Percentiles rank a stretch among this genome's conserved stretches.
These are phyloP conservation scores for Cystoisospora suis DNA, from an alignment of 169 alveolate genomes.

Conservation along the genomic window DNA sequence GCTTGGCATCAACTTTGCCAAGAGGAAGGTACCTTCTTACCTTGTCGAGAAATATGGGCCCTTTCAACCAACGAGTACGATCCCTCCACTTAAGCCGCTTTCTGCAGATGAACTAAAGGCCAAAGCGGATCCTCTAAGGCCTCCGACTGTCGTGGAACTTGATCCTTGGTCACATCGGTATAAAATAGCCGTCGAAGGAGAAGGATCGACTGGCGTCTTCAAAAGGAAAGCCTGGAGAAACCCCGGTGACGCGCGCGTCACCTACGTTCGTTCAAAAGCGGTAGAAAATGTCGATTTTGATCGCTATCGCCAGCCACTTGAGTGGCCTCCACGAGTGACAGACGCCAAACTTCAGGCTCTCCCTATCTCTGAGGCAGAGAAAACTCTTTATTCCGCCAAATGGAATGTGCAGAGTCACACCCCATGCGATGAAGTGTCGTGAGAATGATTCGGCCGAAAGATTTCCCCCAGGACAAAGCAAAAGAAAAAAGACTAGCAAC, in stretches of 20 bases:
- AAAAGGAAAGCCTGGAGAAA: not conserved
- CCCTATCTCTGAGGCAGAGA: not conserved
- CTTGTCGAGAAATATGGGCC: not conserved
- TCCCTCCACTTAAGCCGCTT: not conserved
- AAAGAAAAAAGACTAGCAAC: too few species aligned
- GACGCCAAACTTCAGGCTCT: not conserved
- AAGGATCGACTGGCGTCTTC: not conserved
- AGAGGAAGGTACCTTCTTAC: not conserved
- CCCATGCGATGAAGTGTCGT: not conserved
- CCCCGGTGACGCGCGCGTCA: not conserved
- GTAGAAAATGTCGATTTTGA: not conserved
- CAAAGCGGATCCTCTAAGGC: too few species aligned
- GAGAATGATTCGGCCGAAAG: too few species aligned
- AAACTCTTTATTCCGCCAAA: not conserved
- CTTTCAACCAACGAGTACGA: not conserved
- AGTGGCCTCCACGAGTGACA: not conserved
- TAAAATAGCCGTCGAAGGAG: not conserved
- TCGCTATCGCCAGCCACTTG: slow-evolving; percentile 6
- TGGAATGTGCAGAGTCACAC: not conserved
- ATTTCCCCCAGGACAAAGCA: too few species aligned
- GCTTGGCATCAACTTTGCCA: not conserved
- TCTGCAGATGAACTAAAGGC: too few species aligned
- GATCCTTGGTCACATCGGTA: slow-evolving; percentile 7
- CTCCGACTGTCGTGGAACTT: not conserved
- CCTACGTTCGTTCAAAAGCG: not conserved